These are phyloP conservation scores for Myriosclerotinia curreyana DNA, from an alignment of 2,329 filamentous ascomycete species.

Conservation along the genomic window DNA sequence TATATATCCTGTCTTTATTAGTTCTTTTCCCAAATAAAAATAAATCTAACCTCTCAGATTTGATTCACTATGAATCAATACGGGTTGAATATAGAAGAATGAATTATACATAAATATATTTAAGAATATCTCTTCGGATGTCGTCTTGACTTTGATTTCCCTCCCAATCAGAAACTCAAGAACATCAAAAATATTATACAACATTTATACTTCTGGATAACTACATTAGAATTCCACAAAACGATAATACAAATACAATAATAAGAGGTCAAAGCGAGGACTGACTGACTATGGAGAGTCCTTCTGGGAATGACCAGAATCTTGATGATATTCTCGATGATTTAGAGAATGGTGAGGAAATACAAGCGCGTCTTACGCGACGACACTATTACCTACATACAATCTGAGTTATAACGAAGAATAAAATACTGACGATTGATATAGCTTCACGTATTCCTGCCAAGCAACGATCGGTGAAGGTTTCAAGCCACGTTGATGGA, in stretches of 20 bases:
- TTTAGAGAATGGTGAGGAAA: slow-evolving; percentile 33
- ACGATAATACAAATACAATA: background rate
- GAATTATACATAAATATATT: background rate
- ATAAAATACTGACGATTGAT: slow-evolving; percentile 22
- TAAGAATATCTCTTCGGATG: background rate
- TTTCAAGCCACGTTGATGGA: slow-evolving; percentile 62
- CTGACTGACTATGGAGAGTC: slow-evolving; percentile 3
- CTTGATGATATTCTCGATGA: slow-evolving; percentile 32
- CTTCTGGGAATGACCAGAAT: background rate
- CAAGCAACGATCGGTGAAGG: slow-evolving; percentile 61
- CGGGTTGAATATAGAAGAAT: background rate
- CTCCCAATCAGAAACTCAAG: background rate
- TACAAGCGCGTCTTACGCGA: slow-evolving; percentile 25
- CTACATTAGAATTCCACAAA: background rate
- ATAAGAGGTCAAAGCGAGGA: background rate
- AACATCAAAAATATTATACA: slow-evolving; percentile 3
- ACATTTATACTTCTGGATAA: background rate
- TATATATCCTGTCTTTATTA: too few species aligned
- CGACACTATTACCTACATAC: background rate
- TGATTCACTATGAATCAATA: background rate
- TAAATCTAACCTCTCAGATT: background rate
- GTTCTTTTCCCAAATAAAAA: background rate
- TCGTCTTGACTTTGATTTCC: background rate
- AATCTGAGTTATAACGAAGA: background rate
- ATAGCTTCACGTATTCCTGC: slow-evolving; percentile 58